Evolutionary conservation across 2,329 filamentous ascomycete species (phyloP).

Genomic region (Pseudogymnoascus sp.): DNA sequence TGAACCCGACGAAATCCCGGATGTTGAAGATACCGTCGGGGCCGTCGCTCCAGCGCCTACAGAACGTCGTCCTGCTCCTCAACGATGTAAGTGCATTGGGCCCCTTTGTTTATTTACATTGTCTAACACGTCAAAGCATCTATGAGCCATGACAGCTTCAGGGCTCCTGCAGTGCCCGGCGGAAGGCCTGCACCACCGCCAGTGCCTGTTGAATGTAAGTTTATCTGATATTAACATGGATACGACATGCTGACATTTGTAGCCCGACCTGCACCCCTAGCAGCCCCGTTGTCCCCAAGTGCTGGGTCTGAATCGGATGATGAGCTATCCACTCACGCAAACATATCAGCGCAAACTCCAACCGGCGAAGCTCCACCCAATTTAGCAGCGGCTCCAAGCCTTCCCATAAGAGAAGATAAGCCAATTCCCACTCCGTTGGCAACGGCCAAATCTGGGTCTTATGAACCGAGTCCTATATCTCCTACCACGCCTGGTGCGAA

Average conservation of each 20-base stretch:
- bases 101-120: background rate
- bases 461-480: slow-evolving; percentile 32
- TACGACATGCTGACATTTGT: slow-evolving; percentile 24
- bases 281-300: slow-evolving; percentile 54
- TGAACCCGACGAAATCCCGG: slow-evolving; percentile 39
- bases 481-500: slow-evolving; percentile 30
- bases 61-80: slow-evolving; percentile 30
- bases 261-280: slow-evolving; percentile 56
- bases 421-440: slow-evolving; percentile 35
- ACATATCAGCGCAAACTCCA: slow-evolving; percentile 36
- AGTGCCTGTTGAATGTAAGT: slow-evolving; percentile 55
- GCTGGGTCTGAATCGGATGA: slow-evolving; percentile 84
- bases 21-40: slow-evolving; percentile 49
- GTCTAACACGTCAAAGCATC: background rate
- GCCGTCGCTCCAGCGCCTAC: slow-evolving; percentile 35
- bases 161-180: slow-evolving; percentile 28
- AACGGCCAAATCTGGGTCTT: slow-evolving; percentile 30
- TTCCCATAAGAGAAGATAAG: slow-evolving; percentile 36
- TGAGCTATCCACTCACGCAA: slow-evolving; percentile 57
- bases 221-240: background rate
- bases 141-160: slow-evolving; percentile 4
- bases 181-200: slow-evolving; percentile 49
- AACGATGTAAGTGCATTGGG: slow-evolving; percentile 22
- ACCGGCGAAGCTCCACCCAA: slow-evolving; percentile 32
- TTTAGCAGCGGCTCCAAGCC: slow-evolving; percentile 36